Evolutionary conservation across 2,329 filamentous ascomycete species (phyloP), one percentile per base, ranked within the genome.

Genomic region (Pseudocercospora crystallina): DNA sequence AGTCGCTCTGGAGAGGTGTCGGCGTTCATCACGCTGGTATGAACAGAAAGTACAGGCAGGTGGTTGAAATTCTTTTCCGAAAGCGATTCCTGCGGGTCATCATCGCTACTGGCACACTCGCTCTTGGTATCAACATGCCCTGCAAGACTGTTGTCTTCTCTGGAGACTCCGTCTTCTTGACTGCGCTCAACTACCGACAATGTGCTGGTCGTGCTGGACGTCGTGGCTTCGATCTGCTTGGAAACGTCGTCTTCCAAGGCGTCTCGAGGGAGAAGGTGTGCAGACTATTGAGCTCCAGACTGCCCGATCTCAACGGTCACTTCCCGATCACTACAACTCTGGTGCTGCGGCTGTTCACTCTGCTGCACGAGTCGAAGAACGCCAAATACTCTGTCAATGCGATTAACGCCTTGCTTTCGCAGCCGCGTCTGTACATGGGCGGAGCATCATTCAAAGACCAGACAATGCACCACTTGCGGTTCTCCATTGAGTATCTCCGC

Each of bases 71-170:
- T 52, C 71, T 90, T 7, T 90, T 90, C 70, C 80, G 88, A 8
- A 85, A 81, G 65, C 85, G 86, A 0, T 90, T 81, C 62, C 69
- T 91, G 35, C 78, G 80, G 7, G 83, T 86, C 1, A 82, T 91
- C 26, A 77, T 91, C 20, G 87, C 87, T 0, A 91, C 87, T 1
- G 87, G 86, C 1, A 90, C 87, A 0, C 76, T 90, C 15, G 85
- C 85, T 1, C 73, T 91, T 5, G 88, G 88, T 73, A 86, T 92
- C 72, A 92, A 89, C 58, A 89, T 89, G 85, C 88, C 88, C 8
- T 91, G 87, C 66, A 89, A 88, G 66, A 92, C 87, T 1, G 86
- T 90, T 0, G 81, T 90, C 1, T 92, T 92, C 66, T 79, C 77
- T 12, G 86, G 86, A 0, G 87, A 91, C 65, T 88, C 84, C 0